A percentile compares a stretch with the other conserved stretches of the same genome.
Evolutionary conservation across 1,284 basidiomycete genomes (phyloP).

Genomic region (Laetiporus sulphureus): DNA sequence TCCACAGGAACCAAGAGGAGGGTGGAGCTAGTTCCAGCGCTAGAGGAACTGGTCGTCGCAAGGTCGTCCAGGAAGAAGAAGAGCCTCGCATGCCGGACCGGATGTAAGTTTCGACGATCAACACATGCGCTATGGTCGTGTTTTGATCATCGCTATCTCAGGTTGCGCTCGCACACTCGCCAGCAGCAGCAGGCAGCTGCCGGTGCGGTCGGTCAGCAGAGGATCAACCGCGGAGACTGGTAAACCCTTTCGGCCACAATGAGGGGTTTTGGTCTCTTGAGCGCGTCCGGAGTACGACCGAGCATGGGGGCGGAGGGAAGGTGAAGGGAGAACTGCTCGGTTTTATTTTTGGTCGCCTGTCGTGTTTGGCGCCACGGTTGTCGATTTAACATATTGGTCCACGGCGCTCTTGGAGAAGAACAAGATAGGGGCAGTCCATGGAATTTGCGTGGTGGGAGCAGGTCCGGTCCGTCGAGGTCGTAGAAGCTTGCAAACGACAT

Average conservation of each 20-base stretch:
- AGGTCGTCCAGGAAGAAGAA: slow-evolving; percentile 72
- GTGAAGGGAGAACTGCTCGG: slow-evolving; percentile 41
- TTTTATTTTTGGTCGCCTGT: slow-evolving; percentile 34
- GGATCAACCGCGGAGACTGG: slow-evolving; percentile 65
- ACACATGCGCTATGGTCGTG: slow-evolving; percentile 20
- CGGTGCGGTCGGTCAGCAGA: slow-evolving; percentile 57
- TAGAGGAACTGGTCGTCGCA: slow-evolving; percentile 58
- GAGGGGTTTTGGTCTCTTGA: slow-evolving; percentile 18
- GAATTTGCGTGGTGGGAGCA: slow-evolving; percentile 16
- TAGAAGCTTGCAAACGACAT: slow-evolving; percentile 5
- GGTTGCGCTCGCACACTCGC: slow-evolving; percentile 80
- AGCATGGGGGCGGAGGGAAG: slow-evolving; percentile 58
- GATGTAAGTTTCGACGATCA: slow-evolving; percentile 54
- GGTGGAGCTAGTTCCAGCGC: slow-evolving; percentile 48
- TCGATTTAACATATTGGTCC: slow-evolving; percentile 25
- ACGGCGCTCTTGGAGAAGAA: slow-evolving; percentile 15
- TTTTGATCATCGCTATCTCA: slow-evolving; percentile 26
- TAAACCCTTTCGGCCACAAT: slow-evolving; percentile 36
- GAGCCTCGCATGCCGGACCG: slow-evolving; percentile 69
- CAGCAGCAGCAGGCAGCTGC: slow-evolving; percentile 50
- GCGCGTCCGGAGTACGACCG: slow-evolving; percentile 54
- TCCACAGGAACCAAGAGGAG: slow-evolving; percentile 73
- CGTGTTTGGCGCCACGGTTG: slow-evolving; percentile 25
- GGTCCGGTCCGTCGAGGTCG: slow-evolving; percentile 13
- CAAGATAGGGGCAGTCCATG: slow-evolving; percentile 11